A percentile compares a stretch with the other conserved stretches of the same genome.
Evolutionary conservation across 1,139 yeast species (phyloP).

Genomic region (Candida glucosophila): DNA sequence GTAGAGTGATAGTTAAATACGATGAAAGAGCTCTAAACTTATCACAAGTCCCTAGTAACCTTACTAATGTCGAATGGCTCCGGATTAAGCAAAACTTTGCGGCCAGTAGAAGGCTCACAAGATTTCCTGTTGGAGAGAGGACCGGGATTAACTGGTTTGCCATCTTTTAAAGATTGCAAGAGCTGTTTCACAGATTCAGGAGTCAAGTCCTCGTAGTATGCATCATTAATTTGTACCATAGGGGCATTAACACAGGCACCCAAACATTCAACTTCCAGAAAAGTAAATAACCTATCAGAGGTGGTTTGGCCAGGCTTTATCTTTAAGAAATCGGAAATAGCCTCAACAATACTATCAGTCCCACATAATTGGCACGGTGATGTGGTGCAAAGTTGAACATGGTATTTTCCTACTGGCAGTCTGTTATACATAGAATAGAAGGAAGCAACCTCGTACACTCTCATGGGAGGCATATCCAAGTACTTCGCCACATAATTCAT

Average conservation of each 20-base stretch:
- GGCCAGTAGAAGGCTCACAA: constrained; percentile 74
- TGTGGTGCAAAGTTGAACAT: constrained; percentile 81
- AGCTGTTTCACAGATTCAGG: constrained; percentile 55
- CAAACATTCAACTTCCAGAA: constrained; percentile 84
- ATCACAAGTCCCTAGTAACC: too few species aligned
- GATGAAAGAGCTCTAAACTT: too few species aligned
- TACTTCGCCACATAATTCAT: constrained; percentile 88
- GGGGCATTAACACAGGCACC: constrained; percentile 94
- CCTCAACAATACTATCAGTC: constrained; percentile 67
- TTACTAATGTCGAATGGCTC: constrained; percentile 65
- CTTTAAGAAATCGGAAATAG: constrained; percentile 52
- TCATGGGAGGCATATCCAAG: constrained; percentile 89
- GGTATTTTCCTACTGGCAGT: constrained; percentile 80
- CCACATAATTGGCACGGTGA: constrained; percentile 88
- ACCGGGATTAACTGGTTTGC: constrained; percentile 54
- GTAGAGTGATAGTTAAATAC: too few species aligned
- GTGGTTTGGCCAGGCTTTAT: constrained; percentile 79
- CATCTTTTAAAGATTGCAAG: constrained; percentile 57
- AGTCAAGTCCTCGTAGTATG: constrained; percentile 76
- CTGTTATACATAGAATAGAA: constrained; percentile 91
- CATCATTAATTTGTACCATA: constrained; percentile 79
- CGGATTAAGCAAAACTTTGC: constrained; percentile 50
- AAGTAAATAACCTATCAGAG: constrained; percentile 64
- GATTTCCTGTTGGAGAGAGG: constrained; percentile 62
- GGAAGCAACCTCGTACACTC: constrained; percentile 90